Conservation (phyloP, 2,329 filamentous ascomycete genomes). For the Stagonosporopsis cucurbitacearum region DNA sequence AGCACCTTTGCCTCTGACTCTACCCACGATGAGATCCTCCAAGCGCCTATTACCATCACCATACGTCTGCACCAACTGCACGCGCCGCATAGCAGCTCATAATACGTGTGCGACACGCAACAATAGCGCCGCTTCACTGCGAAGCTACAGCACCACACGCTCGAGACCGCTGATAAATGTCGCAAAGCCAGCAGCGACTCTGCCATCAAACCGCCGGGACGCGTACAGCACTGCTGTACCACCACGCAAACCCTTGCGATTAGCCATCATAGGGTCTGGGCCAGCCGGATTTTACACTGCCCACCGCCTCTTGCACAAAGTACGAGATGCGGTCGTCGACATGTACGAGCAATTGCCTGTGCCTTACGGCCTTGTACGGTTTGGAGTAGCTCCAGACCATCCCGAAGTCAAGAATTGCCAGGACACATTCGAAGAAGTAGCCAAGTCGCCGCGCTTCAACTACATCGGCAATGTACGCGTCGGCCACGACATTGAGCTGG, state of each 20-base stretch:
- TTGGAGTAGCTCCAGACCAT: constrained; percentile 97
- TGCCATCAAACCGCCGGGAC: constrained; percentile 14
- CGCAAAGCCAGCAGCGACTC: neutral
- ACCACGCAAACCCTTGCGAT: constrained; percentile 64
- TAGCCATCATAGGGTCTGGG: constrained; percentile 91
- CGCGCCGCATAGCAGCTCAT: constrained; percentile 21
- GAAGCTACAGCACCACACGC: constrained; percentile 10
- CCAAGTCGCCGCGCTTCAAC: constrained; percentile 79
- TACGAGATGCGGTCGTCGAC: constrained; percentile 76
- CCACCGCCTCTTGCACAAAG: constrained; percentile 79
- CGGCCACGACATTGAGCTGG: constrained; percentile 72
- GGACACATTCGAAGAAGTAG: constrained; percentile 90
- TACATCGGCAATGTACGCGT: constrained; percentile 91
- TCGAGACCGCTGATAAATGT: constrained; percentile 15
- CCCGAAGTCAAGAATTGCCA: constrained; percentile 99
- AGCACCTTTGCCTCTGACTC: constrained; percentile 13
- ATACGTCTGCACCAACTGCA: constrained; percentile 40
- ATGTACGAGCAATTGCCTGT: constrained; percentile 97
- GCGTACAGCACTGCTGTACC: constrained; percentile 33
- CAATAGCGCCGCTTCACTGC: constrained; percentile 3
- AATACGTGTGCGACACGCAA: neutral
- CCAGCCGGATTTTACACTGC: constrained; percentile 96
- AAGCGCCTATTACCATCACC: constrained; percentile 20
- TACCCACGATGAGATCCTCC: constrained; percentile 33
- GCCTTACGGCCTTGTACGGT: constrained; percentile 89